Conservation (phyloP, 352 stramenopile species). For the Phytophthora aleatoria region DNA sequence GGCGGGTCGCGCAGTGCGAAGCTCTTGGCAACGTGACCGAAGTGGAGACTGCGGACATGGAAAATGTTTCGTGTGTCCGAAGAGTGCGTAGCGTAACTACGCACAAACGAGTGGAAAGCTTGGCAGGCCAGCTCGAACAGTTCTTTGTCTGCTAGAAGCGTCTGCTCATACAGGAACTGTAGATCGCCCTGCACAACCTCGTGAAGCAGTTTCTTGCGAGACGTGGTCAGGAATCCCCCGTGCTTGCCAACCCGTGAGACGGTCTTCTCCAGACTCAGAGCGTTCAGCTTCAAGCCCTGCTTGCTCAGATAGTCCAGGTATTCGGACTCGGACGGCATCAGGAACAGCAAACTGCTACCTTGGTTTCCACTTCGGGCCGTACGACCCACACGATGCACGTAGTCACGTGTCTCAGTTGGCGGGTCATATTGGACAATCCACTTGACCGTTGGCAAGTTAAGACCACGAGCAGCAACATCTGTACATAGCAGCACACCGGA, state of each 20-base stretch:
- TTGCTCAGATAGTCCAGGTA: constrained; percentile 94
- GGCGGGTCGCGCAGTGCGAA: constrained; percentile 90
- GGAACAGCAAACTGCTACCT: constrained; percentile 96
- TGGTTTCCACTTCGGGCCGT: constrained; percentile 98
- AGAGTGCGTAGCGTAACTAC: constrained; percentile 93
- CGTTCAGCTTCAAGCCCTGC: constrained; percentile 79
- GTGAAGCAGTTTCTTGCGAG: constrained; percentile 81
- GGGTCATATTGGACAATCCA: constrained; percentile 99
- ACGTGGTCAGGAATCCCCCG: constrained; percentile 61
- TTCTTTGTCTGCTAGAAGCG: constrained; percentile 79
- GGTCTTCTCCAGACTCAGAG: constrained; percentile 87
- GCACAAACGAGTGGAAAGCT: constrained; percentile 93
- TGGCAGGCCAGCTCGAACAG: constrained; percentile 87
- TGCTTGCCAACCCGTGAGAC: constrained; percentile 65
- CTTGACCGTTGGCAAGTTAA: constrained; percentile 98
- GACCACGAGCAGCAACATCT: constrained; percentile 96
- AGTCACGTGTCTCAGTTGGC: constrained; percentile 98
- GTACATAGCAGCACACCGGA: constrained; percentile 97
- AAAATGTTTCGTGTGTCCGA: constrained; percentile 93
- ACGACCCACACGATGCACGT: constrained; percentile 99
- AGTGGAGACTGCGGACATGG: constrained; percentile 92
- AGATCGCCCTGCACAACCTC: constrained; percentile 83
- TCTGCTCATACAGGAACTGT: constrained; percentile 86
- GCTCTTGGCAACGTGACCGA: constrained; percentile 94
- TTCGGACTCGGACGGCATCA: constrained; percentile 95